Evolutionary conservation across 148 eudicot species (phyloP).

Genomic region (Simmondsia chinensis): DNA sequence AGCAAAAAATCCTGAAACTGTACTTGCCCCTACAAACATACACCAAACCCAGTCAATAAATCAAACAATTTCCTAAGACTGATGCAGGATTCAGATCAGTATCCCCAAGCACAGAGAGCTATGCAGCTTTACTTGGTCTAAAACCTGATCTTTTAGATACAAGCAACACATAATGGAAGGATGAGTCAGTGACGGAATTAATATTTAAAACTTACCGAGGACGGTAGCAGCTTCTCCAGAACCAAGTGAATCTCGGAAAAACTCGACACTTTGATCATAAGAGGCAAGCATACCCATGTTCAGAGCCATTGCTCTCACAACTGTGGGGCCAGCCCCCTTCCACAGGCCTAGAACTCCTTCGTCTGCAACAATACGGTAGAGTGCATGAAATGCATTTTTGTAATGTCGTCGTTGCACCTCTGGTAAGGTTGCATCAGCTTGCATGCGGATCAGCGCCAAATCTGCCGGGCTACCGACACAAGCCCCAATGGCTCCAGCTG

Average conservation of each 20-base stretch:
- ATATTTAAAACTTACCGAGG: slow-evolving; percentile 33
- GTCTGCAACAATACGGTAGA: slow-evolving; percentile 62
- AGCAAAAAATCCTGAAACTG: slow-evolving; percentile 92
- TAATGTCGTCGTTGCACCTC: slow-evolving; percentile 72
- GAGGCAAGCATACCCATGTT: slow-evolving; percentile 99
- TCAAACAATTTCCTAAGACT: too few species aligned
- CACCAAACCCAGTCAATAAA: too few species aligned
- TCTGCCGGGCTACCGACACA: slow-evolving; percentile 91
- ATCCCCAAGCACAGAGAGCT: too few species aligned
- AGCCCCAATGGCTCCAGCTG: slow-evolving; percentile 97
- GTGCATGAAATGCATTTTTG: slow-evolving; percentile 87
- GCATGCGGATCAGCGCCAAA: slow-evolving; percentile 92
- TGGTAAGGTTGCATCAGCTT: slow-evolving; percentile 94
- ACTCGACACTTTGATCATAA: slow-evolving; percentile 90
- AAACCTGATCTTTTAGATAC: too few species aligned
- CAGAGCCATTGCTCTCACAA: slow-evolving; percentile 92
- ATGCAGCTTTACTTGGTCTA: too few species aligned
- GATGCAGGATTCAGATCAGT: too few species aligned
- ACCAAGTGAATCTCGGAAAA: slow-evolving; percentile 69
- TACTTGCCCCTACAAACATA: slow-evolving; percentile 61
- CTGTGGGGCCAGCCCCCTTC: slow-evolving; percentile 96
- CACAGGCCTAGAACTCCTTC: slow-evolving; percentile 82
- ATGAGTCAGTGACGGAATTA: neutral
- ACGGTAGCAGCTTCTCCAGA: slow-evolving; percentile 73
- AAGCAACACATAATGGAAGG: neutral